Conservation (phyloP, 331 rosid species). For the Acacia concinna region DNA sequence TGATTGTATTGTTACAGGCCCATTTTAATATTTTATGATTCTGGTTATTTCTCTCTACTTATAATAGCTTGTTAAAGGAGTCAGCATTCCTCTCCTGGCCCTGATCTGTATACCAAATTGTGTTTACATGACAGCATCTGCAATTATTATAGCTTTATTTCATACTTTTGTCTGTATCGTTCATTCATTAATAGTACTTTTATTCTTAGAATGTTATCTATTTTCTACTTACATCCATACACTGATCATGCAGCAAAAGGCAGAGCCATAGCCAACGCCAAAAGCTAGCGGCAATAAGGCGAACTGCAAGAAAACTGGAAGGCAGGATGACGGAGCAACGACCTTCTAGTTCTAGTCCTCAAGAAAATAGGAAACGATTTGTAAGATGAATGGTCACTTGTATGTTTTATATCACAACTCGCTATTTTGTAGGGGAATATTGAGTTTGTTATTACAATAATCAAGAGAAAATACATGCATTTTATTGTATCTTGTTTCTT, state of each 20-base stretch:
- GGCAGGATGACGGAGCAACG: slow-evolving; percentile 44
- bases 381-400: slow-evolving; percentile 51
- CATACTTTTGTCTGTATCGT: slow-evolving; percentile 4
- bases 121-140: neutral
- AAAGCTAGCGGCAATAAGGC: slow-evolving; percentile 70
- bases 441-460: slow-evolving; percentile 22
- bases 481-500: slow-evolving; percentile 9
- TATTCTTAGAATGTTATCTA: slow-evolving; percentile 3
- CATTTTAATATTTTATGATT: slow-evolving; percentile 3
- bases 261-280: slow-evolving; percentile 73
- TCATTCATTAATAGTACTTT: slow-evolving; percentile 7
- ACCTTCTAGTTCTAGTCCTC: slow-evolving; percentile 35
- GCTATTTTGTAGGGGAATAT: slow-evolving; percentile 35
- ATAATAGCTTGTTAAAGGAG: neutral
- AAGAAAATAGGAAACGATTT: slow-evolving; percentile 50
- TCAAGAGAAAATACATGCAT: slow-evolving; percentile 9
- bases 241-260: slow-evolving; percentile 69
- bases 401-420: slow-evolving; percentile 32
- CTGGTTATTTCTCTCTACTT: neutral
- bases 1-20: neutral
- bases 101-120: slow-evolving; percentile 1
- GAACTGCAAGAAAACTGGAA: slow-evolving; percentile 69
- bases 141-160: neutral
- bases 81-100: neutral
- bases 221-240: slow-evolving; percentile 15